phyloP scores from a whole-genome alignment of 2,329 filamentous ascomycete genomes.

The Fusarium setosum region DNA sequence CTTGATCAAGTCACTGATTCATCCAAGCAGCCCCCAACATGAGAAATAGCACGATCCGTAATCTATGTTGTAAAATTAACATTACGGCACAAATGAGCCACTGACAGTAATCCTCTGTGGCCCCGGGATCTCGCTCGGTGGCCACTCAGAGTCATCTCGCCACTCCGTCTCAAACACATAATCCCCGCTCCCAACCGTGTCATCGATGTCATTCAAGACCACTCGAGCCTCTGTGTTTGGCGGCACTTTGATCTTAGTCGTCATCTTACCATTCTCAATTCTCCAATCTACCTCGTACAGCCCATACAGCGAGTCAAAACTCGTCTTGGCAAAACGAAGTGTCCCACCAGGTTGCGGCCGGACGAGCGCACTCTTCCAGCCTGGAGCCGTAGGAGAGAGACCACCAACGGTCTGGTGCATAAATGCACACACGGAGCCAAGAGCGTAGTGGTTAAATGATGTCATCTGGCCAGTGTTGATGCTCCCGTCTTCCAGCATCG shows the following conservation, averaged over 20 bases:
- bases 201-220: not conserved
- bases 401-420: not conserved
- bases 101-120: not conserved
- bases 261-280: not conserved
- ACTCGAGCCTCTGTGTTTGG: conserved; percentile 7
- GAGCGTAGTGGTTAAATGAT: conserved; percentile 61
- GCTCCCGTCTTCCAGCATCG: conserved; percentile 54
- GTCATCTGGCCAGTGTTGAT: conserved; percentile 61
- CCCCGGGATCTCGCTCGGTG: not conserved
- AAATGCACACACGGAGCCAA: conserved; percentile 53
- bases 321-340: conserved; percentile 2
- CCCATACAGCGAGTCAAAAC: conserved; percentile 8
- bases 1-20: no score
- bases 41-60: no score
- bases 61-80: no score
- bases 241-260: not conserved
- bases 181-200: conserved; percentile 6
- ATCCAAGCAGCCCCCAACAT: no score
- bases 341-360: conserved; percentile 4
- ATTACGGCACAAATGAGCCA: not conserved
- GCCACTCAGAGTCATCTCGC: conserved; percentile 1
- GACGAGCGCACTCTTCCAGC: not conserved
- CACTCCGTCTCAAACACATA: conserved; percentile 3
- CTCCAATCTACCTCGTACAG: conserved; percentile 11
- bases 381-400: not conserved